These are phyloP conservation scores for Thoreauomyces humboldtii DNA, from an alignment of 192 early-diverging fungal genomes.

Conservation along the genomic window DNA sequence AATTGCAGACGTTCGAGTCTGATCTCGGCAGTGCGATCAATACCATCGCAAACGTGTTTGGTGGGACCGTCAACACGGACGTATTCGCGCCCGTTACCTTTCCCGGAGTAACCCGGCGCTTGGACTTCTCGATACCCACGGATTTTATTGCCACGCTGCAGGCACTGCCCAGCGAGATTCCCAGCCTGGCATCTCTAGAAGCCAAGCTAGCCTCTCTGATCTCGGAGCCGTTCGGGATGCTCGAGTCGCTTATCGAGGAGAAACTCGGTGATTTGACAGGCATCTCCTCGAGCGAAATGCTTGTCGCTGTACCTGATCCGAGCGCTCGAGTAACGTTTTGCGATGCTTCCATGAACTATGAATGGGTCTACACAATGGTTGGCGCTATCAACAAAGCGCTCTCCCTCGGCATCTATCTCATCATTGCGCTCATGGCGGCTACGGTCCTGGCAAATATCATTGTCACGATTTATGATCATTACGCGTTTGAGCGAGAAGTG, in stretches of 20 bases:
- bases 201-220: constrained; percentile 8
- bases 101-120: constrained; percentile 7
- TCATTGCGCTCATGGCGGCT: not conserved
- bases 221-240: constrained; percentile 16
- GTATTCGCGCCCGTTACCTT: constrained; percentile 17
- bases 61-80: not conserved
- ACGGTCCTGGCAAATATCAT: constrained; percentile 11
- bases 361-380: constrained; percentile 19
- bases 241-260: constrained; percentile 20
- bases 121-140: constrained; percentile 23
- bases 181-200: constrained; percentile 3
- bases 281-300: not conserved
- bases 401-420: not conserved
- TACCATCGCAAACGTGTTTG: constrained; percentile 16
- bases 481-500: constrained; percentile 9
- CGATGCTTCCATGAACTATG: constrained; percentile 12
- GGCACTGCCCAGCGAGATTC: constrained; percentile 2
- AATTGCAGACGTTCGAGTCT: constrained; percentile 4
- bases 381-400: constrained; percentile 5
- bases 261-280: constrained; percentile 7
- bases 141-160: constrained; percentile 17
- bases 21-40: constrained; percentile 1
- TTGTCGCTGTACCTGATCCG: not conserved
- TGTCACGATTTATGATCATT: constrained; percentile 2
- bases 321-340: constrained; percentile 11